Base-by-base conservation (phyloP, 2,329 filamentous ascomycete species). In the Talaromyces sp. region DNA sequence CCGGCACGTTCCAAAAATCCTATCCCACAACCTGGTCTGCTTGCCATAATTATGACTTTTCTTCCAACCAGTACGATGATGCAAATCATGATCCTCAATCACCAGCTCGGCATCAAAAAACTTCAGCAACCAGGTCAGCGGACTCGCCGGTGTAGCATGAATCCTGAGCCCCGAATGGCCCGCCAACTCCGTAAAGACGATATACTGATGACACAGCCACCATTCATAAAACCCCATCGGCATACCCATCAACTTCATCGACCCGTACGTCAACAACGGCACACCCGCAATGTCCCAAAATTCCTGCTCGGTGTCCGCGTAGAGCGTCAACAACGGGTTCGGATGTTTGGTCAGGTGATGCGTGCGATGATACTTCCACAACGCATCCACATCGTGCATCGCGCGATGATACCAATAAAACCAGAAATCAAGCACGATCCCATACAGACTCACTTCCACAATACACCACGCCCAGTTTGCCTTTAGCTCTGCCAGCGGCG, bases 181-280 rank as follows among this genome's bases (percentile, higher is more conserved):
- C 28, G 69, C 67, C 3, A 78, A 58, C 62, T 80, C 77, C 14
- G 76, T 67, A 66, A 74, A 80, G n/a, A 76, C 69, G 50, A 79
- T 67, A 58, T 76, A 80, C 55, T 76, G 69, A 61, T 78, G 74
- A 66, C 77, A 79, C 21, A 79, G 62, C 77, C 77, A 80, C 75
- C 73, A 76, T 21, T 79, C 76, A 52, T 79, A 78, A 65, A 80
- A 79, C 6, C 74, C 75, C 71, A 80, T 75, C 2, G 75, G 76
- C 2, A 79, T 58, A 0, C 76, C 75, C n/a, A 73, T 68, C 5
- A 66, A 21, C 62, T 70, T 74, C 50, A 78, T 59, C 0, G 71
- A 72, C 16, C 65, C 67, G 64, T 70, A 79, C 1, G 76, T 70
- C 42, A 76, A 57, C 28, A 77, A 55, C 0, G 77, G 76, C 9